Evolutionary conservation across 2,329 filamentous ascomycete genomes (phyloP).

Genomic region (Drechslerella coelobrocha): DNA sequence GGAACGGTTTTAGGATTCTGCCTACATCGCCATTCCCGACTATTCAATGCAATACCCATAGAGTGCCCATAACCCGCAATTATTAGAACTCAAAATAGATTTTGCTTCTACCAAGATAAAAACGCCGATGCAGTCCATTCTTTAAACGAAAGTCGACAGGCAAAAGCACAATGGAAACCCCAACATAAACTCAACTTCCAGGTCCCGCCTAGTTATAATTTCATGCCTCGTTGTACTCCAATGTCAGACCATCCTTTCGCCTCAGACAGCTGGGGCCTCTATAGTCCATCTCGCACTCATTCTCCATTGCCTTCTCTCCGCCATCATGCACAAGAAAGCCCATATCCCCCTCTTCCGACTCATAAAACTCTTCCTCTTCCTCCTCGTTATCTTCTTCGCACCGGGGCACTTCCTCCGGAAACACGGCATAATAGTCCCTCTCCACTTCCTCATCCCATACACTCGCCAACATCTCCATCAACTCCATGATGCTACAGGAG

Average conservation of each 20-base stretch:
- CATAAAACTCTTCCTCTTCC: background rate
- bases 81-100: no score
- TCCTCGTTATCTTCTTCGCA: background rate
- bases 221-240: background rate
- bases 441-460: slow-evolving; percentile 34
- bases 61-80: no score
- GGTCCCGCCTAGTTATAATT: background rate
- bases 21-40: no score
- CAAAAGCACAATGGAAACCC: no score
- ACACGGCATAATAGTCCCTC: background rate
- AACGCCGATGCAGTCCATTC: no score
- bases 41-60: no score
- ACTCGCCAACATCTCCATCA: slow-evolving; percentile 20
- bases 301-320: background rate
- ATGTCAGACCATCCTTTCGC: slow-evolving; percentile 22
- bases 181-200: background rate
- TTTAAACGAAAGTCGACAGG: no score
- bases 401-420: slow-evolving; percentile 7
- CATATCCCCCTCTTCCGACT: background rate
- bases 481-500: slow-evolving; percentile 10
- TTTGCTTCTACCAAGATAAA: no score
- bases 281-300: slow-evolving; percentile 9
- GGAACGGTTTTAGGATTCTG: no score
- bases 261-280: slow-evolving; percentile 30
- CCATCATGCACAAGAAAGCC: background rate